phyloP scores from a whole-genome alignment of 2,329 filamentous ascomycete genomes.

The Gaeumannomyces sp. region DNA sequence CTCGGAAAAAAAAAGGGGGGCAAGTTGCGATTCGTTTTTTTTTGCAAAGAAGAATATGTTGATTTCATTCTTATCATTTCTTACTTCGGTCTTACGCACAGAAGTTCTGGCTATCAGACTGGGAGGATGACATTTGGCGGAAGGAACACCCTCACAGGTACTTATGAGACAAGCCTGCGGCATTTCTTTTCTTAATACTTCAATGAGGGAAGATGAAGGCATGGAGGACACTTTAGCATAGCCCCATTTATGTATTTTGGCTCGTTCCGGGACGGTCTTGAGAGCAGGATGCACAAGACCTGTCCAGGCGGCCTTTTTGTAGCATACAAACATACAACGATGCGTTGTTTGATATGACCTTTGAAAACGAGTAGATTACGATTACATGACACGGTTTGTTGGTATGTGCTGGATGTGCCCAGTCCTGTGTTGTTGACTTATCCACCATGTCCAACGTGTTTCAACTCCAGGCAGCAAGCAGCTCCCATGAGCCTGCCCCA shows the following conservation, averaged over 20 bases:
- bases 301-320: background rate
- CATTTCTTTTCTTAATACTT: background rate
- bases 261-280: background rate
- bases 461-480: background rate
- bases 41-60: background rate
- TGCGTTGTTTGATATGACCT: background rate
- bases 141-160: background rate
- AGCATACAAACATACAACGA: background rate
- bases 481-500: background rate
- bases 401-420: too few relatives aligned
- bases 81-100: background rate
- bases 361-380: background rate
- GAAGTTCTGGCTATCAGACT: background rate
- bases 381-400: background rate
- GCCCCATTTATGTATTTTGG: background rate
- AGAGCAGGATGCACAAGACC: too few relatives aligned
- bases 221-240: background rate
- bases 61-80: background rate
- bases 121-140: background rate
- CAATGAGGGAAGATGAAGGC: background rate
- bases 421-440: background rate
- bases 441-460: background rate
- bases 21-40: slow-evolving; percentile 5
- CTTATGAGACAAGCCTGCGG: background rate
- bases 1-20: slow-evolving; percentile 12